Conservation (phyloP, 2,329 filamentous ascomycete genomes). For the Ceratocystis colombiana region DNA sequence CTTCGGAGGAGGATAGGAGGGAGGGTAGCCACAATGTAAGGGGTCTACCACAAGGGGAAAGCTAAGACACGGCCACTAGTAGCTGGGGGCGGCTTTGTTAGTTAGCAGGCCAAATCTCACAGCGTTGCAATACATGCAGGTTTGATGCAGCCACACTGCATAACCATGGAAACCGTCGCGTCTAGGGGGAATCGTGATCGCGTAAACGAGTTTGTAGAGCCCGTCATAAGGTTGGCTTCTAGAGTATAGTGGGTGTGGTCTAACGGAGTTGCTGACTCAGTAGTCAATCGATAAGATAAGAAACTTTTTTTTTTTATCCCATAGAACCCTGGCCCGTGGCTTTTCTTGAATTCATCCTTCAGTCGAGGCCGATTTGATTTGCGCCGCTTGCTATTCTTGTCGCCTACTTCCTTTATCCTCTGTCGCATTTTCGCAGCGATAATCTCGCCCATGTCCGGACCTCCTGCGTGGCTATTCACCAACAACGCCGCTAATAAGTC, state of each 20-base stretch:
- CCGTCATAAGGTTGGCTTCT: neutral
- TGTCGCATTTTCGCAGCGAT: neutral
- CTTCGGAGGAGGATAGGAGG: too few relatives aligned
- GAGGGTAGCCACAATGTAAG: too few relatives aligned
- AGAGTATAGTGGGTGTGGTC: neutral
- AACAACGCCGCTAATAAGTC: slow-evolving; percentile 33
- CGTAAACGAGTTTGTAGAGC: neutral
- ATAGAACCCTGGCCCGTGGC: neutral
- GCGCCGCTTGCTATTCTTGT: neutral
- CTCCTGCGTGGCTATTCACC: slow-evolving; percentile 38
- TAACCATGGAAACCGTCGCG: slow-evolving; percentile 10
- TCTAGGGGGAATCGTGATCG: neutral
- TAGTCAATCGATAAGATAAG: neutral
- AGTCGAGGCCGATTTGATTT: slow-evolving; percentile 3
- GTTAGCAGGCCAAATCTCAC: neutral
- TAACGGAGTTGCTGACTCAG: neutral
- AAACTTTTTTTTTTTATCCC: slow-evolving; percentile 12
- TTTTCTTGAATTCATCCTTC: neutral
- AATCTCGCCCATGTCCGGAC: slow-evolving; percentile 26
- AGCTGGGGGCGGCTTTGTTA: neutral
- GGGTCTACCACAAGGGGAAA: neutral
- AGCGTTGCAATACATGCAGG: neutral
- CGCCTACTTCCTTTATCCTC: neutral
- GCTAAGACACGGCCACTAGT: neutral
- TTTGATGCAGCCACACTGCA: slow-evolving; percentile 2